phyloP scores from a whole-genome alignment of 331 rosid species.

The Arachis monticola region DNA sequence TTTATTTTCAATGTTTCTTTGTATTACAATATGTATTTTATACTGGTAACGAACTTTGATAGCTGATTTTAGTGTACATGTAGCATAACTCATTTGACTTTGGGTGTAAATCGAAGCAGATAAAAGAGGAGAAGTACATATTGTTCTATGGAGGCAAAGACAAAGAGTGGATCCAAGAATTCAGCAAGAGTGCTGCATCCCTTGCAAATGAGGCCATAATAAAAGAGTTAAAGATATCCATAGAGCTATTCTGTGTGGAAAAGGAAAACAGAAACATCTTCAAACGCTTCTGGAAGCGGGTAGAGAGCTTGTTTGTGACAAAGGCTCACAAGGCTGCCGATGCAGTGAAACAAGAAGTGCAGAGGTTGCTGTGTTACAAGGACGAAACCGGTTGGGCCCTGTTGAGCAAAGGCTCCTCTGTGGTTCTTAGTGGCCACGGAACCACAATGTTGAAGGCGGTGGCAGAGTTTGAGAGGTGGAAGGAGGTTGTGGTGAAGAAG shows the following conservation, averaged over 20 bases:
- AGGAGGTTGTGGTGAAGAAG: conserved; percentile 27
- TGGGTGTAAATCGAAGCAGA: not conserved
- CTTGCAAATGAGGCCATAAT: conserved; percentile 34
- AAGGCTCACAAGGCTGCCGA: conserved; percentile 41
- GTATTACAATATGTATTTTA: too few species aligned
- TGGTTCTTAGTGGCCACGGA: conserved; percentile 49
- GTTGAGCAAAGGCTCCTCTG: conserved; percentile 42
- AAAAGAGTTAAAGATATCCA: conserved; percentile 41
- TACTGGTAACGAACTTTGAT: too few species aligned
- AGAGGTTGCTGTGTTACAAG: conserved; percentile 53
- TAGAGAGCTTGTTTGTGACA: conserved; percentile 53
- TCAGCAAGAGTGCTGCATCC: conserved; percentile 33
- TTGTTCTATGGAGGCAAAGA: conserved; percentile 62
- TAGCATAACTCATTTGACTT: too few species aligned
- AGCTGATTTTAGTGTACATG: too few species aligned
- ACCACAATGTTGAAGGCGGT: conserved; percentile 39
- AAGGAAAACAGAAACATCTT: conserved; percentile 33
- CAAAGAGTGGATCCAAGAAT: conserved; percentile 52
- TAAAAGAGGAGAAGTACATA: conserved; percentile 42
- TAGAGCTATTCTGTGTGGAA: conserved; percentile 44
- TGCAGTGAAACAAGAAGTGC: conserved; percentile 47
- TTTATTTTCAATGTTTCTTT: too few species aligned
- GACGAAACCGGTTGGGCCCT: conserved; percentile 55
- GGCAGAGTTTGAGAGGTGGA: conserved; percentile 57
- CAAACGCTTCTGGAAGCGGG: conserved; percentile 40